phyloP scores from a whole-genome alignment of 1,139 yeast genomes.

The Blastobotrys aristatus region DNA sequence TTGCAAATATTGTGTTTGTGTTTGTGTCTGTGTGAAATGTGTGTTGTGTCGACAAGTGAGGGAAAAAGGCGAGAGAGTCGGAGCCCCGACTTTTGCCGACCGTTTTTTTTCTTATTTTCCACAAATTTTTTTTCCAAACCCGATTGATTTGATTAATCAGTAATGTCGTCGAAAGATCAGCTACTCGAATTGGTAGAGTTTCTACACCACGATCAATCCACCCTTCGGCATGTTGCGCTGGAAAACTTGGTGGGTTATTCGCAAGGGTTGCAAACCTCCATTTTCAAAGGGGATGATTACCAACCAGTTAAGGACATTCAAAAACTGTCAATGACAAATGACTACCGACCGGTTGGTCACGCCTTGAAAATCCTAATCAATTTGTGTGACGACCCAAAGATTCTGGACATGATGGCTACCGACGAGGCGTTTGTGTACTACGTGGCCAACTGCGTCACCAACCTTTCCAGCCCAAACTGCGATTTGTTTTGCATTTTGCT shows the following conservation, averaged over 20 bases:
- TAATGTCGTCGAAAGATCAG: background rate
- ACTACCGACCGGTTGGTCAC: conserved; percentile 31
- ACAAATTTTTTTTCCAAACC: background rate
- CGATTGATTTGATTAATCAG: background rate
- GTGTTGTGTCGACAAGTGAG: background rate
- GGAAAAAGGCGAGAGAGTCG: too few species aligned
- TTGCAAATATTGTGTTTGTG: background rate
- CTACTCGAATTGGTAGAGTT: conserved; percentile 49
- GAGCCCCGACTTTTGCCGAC: background rate
- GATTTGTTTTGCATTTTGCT: conserved; percentile 81
- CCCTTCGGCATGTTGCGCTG: conserved; percentile 78
- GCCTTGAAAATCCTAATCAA: conserved; percentile 79
- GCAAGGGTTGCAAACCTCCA: conserved; percentile 56
- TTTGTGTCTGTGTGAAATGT: background rate
- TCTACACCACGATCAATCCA: conserved; percentile 77
- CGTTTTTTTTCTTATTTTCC: background rate
- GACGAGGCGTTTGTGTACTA: conserved; percentile 57
- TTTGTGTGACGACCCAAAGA: conserved; percentile 63
- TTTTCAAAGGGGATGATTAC: conserved; percentile 67
- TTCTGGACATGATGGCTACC: conserved; percentile 55
- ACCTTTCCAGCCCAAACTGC: conserved; percentile 58
- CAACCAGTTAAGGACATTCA: conserved; percentile 74
- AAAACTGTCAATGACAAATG: conserved; percentile 35
- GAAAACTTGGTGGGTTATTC: conserved; percentile 83
- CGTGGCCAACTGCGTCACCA: conserved; percentile 48